A percentile compares a stretch with the other conserved stretches of the same genome.
Conservation (phyloP, 1,139 yeast genomes). For the Lodderomyces beijingensis region DNA sequence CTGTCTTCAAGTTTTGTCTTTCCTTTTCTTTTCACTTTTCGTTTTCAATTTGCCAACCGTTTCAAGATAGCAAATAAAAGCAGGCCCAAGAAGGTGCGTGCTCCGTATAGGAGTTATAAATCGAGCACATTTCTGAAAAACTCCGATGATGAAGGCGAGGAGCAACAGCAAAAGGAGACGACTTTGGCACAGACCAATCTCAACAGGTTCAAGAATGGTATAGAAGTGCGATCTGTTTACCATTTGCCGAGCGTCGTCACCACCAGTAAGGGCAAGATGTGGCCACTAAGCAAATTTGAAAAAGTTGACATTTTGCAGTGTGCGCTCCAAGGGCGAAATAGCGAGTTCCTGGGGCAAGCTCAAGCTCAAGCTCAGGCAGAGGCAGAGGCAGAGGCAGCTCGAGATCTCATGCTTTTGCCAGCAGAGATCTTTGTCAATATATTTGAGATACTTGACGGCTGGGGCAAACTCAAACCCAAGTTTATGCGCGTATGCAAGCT, state of each 20-base stretch:
- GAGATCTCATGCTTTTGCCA: slow-evolving; percentile 40
- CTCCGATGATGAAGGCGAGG: slow-evolving; percentile 35
- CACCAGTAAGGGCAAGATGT: slow-evolving; percentile 22
- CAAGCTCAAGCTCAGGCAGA: slow-evolving; percentile 11
- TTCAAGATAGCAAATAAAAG: slow-evolving; percentile 74
- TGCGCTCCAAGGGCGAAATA: slow-evolving; percentile 27
- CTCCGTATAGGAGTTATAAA: slow-evolving; percentile 73
- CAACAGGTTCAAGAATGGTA: slow-evolving; percentile 26
- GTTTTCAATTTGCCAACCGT: too few species aligned
- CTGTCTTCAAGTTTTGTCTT: too few species aligned
- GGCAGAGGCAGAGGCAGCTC: too few species aligned
- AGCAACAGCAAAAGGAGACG: slow-evolving; percentile 21
- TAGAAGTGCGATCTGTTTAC: slow-evolving; percentile 32
- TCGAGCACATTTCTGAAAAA: slow-evolving; percentile 35
- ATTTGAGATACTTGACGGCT: slow-evolving; percentile 34
- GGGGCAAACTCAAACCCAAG: slow-evolving; percentile 41
- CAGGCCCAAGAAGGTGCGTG: slow-evolving; percentile 75
- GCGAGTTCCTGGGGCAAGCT: too few species aligned
- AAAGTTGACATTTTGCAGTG: slow-evolving; percentile 42
- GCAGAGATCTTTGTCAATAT: slow-evolving; percentile 57
- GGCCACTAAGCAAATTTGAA: slow-evolving; percentile 45
- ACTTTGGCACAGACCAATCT: slow-evolving; percentile 18
- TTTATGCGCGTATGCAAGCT: slow-evolving; percentile 57
- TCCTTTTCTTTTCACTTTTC: too few species aligned
- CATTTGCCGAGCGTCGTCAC: slow-evolving; percentile 25